A percentile compares a stretch with the other conserved stretches of the same genome.
These are phyloP conservation scores for Alternaria sp. DNA, from an alignment of 2,329 filamentous ascomycete genomes.

Conservation along the genomic window DNA sequence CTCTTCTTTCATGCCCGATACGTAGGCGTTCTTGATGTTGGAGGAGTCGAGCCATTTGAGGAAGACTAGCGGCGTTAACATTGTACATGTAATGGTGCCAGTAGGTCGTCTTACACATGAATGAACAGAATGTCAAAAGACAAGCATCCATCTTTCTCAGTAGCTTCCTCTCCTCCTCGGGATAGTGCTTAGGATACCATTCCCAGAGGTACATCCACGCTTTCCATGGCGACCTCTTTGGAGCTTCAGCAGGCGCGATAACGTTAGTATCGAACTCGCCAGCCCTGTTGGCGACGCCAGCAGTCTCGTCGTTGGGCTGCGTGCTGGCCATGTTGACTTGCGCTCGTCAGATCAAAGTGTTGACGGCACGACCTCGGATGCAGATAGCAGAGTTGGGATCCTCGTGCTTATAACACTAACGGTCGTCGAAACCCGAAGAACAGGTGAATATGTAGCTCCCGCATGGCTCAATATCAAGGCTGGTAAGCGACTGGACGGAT, in stretches of 20 bases:
- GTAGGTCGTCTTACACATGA: slow-evolving; percentile 44
- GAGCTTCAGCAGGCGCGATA: slow-evolving; percentile 46
- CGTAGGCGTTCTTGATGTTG: slow-evolving; percentile 57
- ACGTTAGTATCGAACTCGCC: slow-evolving; percentile 37
- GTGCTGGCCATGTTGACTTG: slow-evolving; percentile 25
- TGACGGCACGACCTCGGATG: slow-evolving; percentile 12
- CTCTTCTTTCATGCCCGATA: slow-evolving; percentile 48
- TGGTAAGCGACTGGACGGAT: slow-evolving; percentile 20
- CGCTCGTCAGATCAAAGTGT: neutral
- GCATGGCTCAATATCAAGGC: slow-evolving; percentile 20
- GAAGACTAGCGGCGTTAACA: slow-evolving; percentile 39
- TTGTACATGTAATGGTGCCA: no score
- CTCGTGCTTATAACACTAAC: slow-evolving; percentile 11
- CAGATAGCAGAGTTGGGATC: slow-evolving; percentile 4
- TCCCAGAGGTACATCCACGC: slow-evolving; percentile 51
- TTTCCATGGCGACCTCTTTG: slow-evolving; percentile 49
- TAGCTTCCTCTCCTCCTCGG: slow-evolving; percentile 44
- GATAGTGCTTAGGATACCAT: slow-evolving; percentile 50
- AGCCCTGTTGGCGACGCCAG: slow-evolving; percentile 26
- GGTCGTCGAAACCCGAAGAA: slow-evolving; percentile 15
- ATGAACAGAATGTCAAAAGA: slow-evolving; percentile 47
- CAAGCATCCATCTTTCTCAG: slow-evolving; percentile 49
- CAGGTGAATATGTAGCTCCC: slow-evolving; percentile 36
- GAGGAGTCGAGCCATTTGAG: slow-evolving; percentile 50
- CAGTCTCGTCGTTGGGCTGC: slow-evolving; percentile 33